These are phyloP conservation scores for Fusarium fracticaudum DNA, from an alignment of 2,329 filamentous ascomycete species.

Conservation along the genomic window DNA sequence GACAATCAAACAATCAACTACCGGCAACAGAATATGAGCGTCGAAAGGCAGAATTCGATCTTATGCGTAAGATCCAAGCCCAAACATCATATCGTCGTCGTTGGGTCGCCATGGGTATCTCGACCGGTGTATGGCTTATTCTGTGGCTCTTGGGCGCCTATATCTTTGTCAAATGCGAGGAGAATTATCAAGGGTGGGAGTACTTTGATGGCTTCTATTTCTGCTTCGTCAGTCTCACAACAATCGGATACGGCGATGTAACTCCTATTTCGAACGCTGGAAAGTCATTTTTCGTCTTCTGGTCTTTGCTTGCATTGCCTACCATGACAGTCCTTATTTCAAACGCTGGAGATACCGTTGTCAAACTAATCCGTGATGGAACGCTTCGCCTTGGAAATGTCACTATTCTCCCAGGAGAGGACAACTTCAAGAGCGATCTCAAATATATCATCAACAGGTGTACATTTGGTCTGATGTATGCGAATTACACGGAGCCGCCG, in stretches of 20 bases:
- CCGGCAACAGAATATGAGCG: conserved; percentile 62
- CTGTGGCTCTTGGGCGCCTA: conserved; percentile 85
- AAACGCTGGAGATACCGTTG: conserved; percentile 85
- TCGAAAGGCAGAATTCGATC: conserved; percentile 75
- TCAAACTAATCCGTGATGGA: conserved; percentile 66
- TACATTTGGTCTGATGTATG: conserved; percentile 56
- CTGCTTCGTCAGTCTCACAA: conserved; percentile 82
- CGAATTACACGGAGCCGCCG: conserved; percentile 15
- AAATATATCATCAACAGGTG: conserved; percentile 55
- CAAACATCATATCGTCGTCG: conserved; percentile 71
- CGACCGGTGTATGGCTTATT: conserved; percentile 72
- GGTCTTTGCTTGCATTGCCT: conserved; percentile 85
- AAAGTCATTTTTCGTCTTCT: conserved; percentile 91
- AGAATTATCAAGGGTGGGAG: conserved; percentile 66
- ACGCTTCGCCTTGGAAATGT: conserved; percentile 67
- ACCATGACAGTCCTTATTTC: conserved; percentile 89
- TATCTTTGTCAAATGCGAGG: conserved; percentile 70
- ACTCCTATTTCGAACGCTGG: conserved; percentile 81
- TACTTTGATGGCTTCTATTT: conserved; percentile 91
- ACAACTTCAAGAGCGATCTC: conserved; percentile 56
- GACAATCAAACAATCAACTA: conserved; percentile 11
- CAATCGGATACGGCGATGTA: conserved; percentile 87
- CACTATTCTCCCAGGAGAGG: conserved; percentile 69
- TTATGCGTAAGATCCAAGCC: conserved; percentile 84
- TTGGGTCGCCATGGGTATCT: conserved; percentile 78